Conservation (phyloP, 2,329 filamentous ascomycete species). For the Pestalotiopsis sp. region DNA sequence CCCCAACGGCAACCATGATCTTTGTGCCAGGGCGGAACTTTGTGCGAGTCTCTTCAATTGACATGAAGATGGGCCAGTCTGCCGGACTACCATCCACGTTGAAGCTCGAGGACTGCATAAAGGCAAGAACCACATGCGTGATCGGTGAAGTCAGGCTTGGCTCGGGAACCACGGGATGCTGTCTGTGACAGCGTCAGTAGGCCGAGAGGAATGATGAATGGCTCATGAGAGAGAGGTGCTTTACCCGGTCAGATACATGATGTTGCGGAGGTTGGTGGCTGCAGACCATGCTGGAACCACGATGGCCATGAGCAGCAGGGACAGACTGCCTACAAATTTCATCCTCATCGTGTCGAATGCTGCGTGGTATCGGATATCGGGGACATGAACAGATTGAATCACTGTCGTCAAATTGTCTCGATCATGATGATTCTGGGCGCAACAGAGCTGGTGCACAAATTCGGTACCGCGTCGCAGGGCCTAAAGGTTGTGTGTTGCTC, state of each 20-base stretch:
- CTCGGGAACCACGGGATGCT: constrained; percentile 30
- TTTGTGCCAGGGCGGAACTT: constrained; percentile 55
- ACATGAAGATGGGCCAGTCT: constrained; percentile 53
- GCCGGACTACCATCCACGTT: constrained; percentile 40
- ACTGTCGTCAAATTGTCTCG: background rate
- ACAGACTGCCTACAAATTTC: constrained; percentile 11
- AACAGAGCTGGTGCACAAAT: too few species aligned
- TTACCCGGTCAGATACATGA: constrained; percentile 35
- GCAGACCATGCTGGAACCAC: constrained; percentile 14
- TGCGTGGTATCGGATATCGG: background rate
- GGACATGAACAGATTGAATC: background rate
- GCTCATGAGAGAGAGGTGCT: background rate
- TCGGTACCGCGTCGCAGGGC: too few species aligned
- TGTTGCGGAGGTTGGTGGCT: constrained; percentile 23
- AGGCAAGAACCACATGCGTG: constrained; percentile 56
- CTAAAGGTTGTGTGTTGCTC: too few species aligned
- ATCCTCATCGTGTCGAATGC: background rate
- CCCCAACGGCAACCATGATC: constrained; percentile 64
- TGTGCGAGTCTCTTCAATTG: constrained; percentile 48
- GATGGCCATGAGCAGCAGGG: constrained; percentile 13
- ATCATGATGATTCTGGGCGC: background rate
- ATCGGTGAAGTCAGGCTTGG: constrained; percentile 40
- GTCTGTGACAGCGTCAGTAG: constrained; percentile 18
- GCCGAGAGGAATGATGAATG: background rate
- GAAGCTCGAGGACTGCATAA: constrained; percentile 52